Conservation (phyloP, 306 rosid species). For the Trifolium subterraneum region DNA sequence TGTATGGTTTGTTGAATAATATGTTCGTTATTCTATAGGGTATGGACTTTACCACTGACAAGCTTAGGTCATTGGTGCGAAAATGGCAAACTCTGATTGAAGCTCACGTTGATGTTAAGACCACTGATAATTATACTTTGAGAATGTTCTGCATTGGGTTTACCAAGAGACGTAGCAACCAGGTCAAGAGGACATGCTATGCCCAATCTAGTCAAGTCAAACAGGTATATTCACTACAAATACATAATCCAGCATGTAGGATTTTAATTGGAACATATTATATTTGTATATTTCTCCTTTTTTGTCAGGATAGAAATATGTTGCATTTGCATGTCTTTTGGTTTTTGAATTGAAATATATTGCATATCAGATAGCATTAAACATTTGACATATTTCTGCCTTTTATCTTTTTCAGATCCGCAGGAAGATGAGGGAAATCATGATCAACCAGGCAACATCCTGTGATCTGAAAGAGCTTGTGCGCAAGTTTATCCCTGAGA, state of each 20-base stretch:
- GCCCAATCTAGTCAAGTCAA: constrained; percentile 90
- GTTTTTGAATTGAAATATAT: background rate
- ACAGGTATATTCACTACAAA: constrained; percentile 54
- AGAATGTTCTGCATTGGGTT: constrained; percentile 96
- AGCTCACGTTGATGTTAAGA: constrained; percentile 95
- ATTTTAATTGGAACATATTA: background rate
- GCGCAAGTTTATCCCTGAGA: constrained; percentile 86
- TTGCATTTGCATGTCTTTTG: too few relatives aligned
- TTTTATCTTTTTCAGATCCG: constrained; percentile 61
- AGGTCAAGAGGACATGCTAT: constrained; percentile 92
- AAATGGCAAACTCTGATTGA: constrained; percentile 95
- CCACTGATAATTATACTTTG: constrained; percentile 76
- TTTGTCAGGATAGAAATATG: too few relatives aligned
- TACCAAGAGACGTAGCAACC: constrained; percentile 83
- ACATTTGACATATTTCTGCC: background rate
- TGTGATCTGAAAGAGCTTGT: constrained; percentile 93
- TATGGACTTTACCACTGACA: constrained; percentile 90
- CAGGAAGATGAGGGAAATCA: constrained; percentile 92
- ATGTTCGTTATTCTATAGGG: constrained; percentile 56
- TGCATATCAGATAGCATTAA: background rate
- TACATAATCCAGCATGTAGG: background rate
- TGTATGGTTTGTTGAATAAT: too few relatives aligned
- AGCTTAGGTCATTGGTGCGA: constrained; percentile 85
- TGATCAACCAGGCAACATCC: constrained; percentile 74
- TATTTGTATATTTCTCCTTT: background rate